Conservation (phyloP, 2,329 filamentous ascomycete genomes). For the Mollisia scopiformis region DNA sequence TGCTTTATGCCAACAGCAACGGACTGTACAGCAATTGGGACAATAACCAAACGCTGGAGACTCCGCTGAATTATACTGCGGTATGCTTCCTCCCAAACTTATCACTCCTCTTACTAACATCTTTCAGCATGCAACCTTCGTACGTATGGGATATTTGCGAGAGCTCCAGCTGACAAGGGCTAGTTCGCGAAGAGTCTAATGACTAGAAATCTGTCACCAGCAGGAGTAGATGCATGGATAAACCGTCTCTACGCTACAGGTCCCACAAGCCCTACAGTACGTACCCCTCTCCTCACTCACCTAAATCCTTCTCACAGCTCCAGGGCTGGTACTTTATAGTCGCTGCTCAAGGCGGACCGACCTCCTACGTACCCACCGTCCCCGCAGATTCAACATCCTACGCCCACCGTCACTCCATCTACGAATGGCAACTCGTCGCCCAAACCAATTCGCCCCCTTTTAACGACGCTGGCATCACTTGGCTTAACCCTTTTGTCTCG, state of each 20-base stretch:
- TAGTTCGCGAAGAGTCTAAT: conserved; percentile 13
- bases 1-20: conserved; percentile 15
- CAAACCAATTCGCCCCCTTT: conserved; percentile 8
- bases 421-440: conserved; percentile 24
- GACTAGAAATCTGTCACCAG: conserved; percentile 6
- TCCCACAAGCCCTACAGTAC: background rate
- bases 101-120: no score
- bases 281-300: no score
- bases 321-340: conserved; percentile 22
- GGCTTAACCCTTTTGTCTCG: conserved; percentile 1
- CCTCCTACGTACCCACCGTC: conserved; percentile 15
- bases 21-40: conserved; percentile 6
- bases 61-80: conserved; percentile 9
- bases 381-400: conserved; percentile 15
- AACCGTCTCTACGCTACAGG: conserved; percentile 2
- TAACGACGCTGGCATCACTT: background rate
- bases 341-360: conserved; percentile 20
- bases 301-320: background rate
- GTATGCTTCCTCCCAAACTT: no score
- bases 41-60: conserved; percentile 7
- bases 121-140: conserved; percentile 9
- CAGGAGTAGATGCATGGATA: conserved; percentile 9
- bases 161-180: background rate
- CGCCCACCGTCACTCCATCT: conserved; percentile 20
- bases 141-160: background rate